Base-by-base conservation (phyloP, 2,329 filamentous ascomycete species). In the Byssothecium circinans region DNA sequence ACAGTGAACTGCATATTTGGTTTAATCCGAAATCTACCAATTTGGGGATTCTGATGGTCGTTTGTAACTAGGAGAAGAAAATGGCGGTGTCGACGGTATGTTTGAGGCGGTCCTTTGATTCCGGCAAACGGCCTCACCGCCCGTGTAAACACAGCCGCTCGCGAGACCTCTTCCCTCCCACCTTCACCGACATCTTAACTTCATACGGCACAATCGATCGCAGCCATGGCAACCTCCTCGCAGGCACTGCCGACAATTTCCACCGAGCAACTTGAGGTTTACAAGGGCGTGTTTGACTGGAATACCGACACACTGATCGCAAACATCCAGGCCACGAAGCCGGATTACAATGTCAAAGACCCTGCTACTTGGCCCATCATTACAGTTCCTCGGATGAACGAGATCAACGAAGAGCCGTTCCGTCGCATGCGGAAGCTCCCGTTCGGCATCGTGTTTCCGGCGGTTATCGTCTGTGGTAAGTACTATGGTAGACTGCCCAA, bases 311-410 rank as follows among this genome's bases (percentile, higher is more conserved):
- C 17, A 2, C 19, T 41, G 7, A 8, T 18, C 10, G 29, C 15
- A 1, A 20, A 11, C 11, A 41, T 42, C 2, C 18, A 17, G 17
- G n/a, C 14, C 3, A 14, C 8, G 5, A 29, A 47, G 6, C 19
- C 6, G 2, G 18, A 43, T 15, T 43, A 42, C 25, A 14, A 17
- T 23, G 25, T 33, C 12, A 29, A 43, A 15, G 45, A 47, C 17
- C 45, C 45, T 12, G 14, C 12, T n/a, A 47, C 39, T 6, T 47
- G 45, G 39, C 40, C 40, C 11, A 39, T n/a, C 3, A 34, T 39
- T 14, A 43, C 23, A 5, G n/a, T n/a, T 2, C 8, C 19, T 6
- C 3, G 15, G 12, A 12, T 46, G 1, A 10, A 2, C 15, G 3
- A 25, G 3, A 3, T 27, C 23, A 15, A 41, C 15, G 37, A 36